Conservation (phyloP, 139 green algal species). For the Picochlorum costavermella region DNA sequence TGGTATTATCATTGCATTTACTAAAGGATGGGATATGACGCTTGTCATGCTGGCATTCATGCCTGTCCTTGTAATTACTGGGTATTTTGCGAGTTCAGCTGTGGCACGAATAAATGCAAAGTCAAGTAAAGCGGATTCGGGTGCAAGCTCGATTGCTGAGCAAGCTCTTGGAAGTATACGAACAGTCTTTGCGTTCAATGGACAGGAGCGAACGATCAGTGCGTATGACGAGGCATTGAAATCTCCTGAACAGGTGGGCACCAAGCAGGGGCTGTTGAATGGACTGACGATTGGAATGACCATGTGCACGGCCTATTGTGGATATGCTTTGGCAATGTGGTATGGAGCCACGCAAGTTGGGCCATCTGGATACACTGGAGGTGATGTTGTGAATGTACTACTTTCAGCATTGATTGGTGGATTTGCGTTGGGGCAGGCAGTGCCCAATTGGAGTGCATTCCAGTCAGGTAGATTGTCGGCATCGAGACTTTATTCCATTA, state of each 20-base stretch:
- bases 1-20: constrained; percentile 47
- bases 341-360: constrained; percentile 55
- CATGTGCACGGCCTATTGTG: constrained; percentile 24
- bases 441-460: constrained; percentile 31
- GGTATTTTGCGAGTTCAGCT: constrained; percentile 38
- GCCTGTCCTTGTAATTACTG: constrained; percentile 50
- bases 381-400: constrained; percentile 59
- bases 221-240: constrained; percentile 47
- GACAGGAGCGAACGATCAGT: constrained; percentile 30
- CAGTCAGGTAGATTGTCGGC: constrained; percentile 37
- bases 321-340: constrained; percentile 63
- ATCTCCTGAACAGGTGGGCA: constrained; percentile 32
- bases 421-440: constrained; percentile 48
- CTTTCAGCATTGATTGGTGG: constrained; percentile 69
- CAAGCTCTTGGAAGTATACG: constrained; percentile 60
- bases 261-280: constrained; percentile 24
- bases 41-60: constrained; percentile 64
- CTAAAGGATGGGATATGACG: constrained; percentile 64
- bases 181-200: constrained; percentile 66
- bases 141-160: constrained; percentile 54
- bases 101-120: constrained; percentile 5
- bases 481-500: constrained; percentile 55
- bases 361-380: constrained; percentile 39
- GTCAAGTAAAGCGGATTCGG: constrained; percentile 25
- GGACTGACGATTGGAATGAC: constrained; percentile 35